Conservation (phyloP, 768 basidiomycete species). For the Ephemerocybe angulata region DNA sequence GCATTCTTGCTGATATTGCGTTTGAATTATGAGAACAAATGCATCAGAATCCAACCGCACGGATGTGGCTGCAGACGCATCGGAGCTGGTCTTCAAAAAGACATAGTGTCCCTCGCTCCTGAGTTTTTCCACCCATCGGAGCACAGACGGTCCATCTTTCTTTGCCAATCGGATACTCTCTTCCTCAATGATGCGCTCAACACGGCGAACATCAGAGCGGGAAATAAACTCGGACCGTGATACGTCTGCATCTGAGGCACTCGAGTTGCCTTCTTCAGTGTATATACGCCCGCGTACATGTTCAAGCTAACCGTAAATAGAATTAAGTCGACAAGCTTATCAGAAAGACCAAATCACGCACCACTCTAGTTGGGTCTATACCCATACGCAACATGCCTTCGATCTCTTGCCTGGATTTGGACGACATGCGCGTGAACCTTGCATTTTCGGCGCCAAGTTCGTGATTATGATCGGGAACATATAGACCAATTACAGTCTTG, state of each 20-base stretch:
- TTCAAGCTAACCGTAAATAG: neutral
- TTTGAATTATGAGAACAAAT: conserved; percentile 14
- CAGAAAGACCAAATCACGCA: neutral
- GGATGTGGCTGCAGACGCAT: neutral
- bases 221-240: conserved; percentile 5
- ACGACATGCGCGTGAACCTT: neutral
- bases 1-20: conserved; percentile 5
- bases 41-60: neutral
- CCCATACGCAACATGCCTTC: neutral
- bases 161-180: conserved; percentile 7
- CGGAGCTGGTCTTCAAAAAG: conserved; percentile 4
- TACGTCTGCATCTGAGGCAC: neutral
- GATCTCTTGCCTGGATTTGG: neutral
- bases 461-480: neutral
- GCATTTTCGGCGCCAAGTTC: neutral
- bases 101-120: neutral
- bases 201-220: conserved; percentile 3
- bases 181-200: conserved; percentile 12
- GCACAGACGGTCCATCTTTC: conserved; percentile 10
- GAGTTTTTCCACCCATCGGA: conserved; percentile 10
- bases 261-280: neutral
- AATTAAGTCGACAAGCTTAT: neutral
- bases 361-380: neutral
- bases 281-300: conserved; percentile 1
- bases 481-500: no score